Base-by-base conservation (phyloP, 1,139 yeast genomes). In the Blastobotrys petasosporus region DNA sequence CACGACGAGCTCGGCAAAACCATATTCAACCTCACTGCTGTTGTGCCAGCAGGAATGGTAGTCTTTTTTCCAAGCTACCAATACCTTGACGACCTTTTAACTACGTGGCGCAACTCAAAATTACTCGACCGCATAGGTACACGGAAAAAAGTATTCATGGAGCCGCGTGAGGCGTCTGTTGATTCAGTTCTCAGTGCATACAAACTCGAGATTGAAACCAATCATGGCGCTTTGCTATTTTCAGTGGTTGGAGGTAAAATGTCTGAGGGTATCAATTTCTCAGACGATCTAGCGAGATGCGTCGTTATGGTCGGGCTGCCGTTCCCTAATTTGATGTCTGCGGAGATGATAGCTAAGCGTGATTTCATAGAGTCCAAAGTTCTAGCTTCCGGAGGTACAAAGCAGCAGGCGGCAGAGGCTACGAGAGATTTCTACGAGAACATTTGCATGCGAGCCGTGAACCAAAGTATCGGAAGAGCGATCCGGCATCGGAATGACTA, bases 191-290 rank as follows among this genome's bases (percentile, higher is more conserved):
- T 90, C 13, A 52, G 62, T 0, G 74, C 73, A 1, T 92, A 83
- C 57, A 65, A 81, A 0, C 57, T 65, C 7, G 54, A 56, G 1
- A 55, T 62, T 32, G 33, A 46, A 4, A 36, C 48, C 40, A 32
- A 30, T 33, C 4, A 45, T 0, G 94, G 94, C 0, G 92, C 94
- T 0, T 57, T 85, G 1, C 64, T 92, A 4, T 71, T 90, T 29
- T 81, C 96, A 0, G 95, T 92, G 0, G 95, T 92, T 12, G 97
- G 97, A 1, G 98, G 97, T 0, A 84, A 84, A 58, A 72, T 92
- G 70, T 86, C 96, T 0, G 98, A 90, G 63, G 98, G 98, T 5
- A 92, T 90, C 43, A 90, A 90, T 60, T 90, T 92, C 61, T 78
- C 90, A 2, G 94, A 88, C 60, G 79, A 83, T 38, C 67, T 92